These are phyloP conservation scores for Penicillium steckii DNA, from an alignment of 495 filamentous ascomycete species.

Conservation along the genomic window DNA sequence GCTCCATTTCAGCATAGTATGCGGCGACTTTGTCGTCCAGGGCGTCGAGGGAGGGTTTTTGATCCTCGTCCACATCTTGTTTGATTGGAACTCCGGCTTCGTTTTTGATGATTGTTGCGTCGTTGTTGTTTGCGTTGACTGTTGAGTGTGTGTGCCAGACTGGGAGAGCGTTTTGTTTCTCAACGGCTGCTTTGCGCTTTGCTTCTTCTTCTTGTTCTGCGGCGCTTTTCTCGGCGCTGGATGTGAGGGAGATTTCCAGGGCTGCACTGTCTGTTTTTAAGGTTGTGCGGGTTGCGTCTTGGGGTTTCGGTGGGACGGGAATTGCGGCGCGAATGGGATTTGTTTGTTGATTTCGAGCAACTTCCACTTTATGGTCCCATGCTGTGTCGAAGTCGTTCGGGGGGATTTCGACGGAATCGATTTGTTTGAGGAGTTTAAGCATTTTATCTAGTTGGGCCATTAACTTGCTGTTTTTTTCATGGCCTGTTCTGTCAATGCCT, in stretches of 20 bases:
- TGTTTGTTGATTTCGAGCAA: constrained; percentile 53
- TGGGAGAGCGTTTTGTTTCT: constrained; percentile 82
- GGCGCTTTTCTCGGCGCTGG: constrained; percentile 68
- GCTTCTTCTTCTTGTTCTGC: constrained; percentile 71
- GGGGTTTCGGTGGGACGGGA: constrained; percentile 44
- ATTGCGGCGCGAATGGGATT: constrained; percentile 49
- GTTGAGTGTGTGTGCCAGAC: constrained; percentile 89
- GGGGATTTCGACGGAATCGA: constrained; percentile 80
- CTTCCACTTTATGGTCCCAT: constrained; percentile 50
- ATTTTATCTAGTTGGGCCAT: constrained; percentile 86
- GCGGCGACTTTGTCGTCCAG: constrained; percentile 51
- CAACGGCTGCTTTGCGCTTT: constrained; percentile 68
- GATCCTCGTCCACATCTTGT: constrained; percentile 52
- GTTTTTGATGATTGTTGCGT: constrained; percentile 25
- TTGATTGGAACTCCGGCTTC: constrained; percentile 41
- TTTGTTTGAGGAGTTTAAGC: constrained; percentile 77
- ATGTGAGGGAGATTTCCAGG: constrained; percentile 77
- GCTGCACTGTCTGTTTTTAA: constrained; percentile 64
- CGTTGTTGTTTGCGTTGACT: constrained; percentile 46
- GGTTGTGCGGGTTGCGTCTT: constrained; percentile 70
- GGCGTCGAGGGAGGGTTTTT: constrained; percentile 45
- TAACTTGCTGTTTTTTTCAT: constrained; percentile 83
- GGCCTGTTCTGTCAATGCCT: constrained; percentile 57
- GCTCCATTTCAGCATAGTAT: constrained; percentile 52
- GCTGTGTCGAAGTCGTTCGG: constrained; percentile 85